phyloP scores from a whole-genome alignment of 1,284 basidiomycete genomes.

The Naganishia cerealis region DNA sequence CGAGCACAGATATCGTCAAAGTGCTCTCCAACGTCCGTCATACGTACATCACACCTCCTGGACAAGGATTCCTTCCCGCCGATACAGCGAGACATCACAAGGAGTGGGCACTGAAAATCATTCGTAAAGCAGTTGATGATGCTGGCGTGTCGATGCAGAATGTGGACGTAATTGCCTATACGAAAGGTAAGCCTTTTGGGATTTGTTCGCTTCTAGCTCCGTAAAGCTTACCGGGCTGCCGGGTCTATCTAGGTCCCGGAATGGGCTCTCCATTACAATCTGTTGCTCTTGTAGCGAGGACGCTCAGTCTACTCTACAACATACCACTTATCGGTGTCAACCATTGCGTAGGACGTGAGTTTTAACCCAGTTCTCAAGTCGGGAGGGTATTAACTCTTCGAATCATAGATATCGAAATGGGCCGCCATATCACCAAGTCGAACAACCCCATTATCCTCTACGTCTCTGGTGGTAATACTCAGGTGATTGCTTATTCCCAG shows the following conservation, averaged over 20 bases:
- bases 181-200: slow-evolving; percentile 69
- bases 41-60: slow-evolving; percentile 97
- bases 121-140: slow-evolving; percentile 73
- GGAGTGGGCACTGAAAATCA: slow-evolving; percentile 82
- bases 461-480: slow-evolving; percentile 97
- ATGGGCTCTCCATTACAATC: slow-evolving; percentile 98
- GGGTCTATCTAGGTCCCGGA: slow-evolving; percentile 70
- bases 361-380: neutral
- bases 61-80: slow-evolving; percentile 91
- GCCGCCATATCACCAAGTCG: slow-evolving; percentile 88
- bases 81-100: slow-evolving; percentile 96
- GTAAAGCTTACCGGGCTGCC: neutral
- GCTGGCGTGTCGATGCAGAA: slow-evolving; percentile 72
- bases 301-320: slow-evolving; percentile 78
- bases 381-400: slow-evolving; percentile 1
- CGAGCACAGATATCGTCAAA: slow-evolving; percentile 40
- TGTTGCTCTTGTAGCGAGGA: slow-evolving; percentile 91
- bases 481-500: slow-evolving; percentile 97
- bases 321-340: slow-evolving; percentile 97
- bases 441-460: slow-evolving; percentile 96
- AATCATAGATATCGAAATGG: slow-evolving; percentile 94
- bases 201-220: neutral
- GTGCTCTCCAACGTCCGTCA: slow-evolving; percentile 86
- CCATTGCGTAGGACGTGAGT: slow-evolving; percentile 94
- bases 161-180: slow-evolving; percentile 93